Conservation (phyloP, 2,329 filamentous ascomycete species). For the Leptographium galeiforme region DNA sequence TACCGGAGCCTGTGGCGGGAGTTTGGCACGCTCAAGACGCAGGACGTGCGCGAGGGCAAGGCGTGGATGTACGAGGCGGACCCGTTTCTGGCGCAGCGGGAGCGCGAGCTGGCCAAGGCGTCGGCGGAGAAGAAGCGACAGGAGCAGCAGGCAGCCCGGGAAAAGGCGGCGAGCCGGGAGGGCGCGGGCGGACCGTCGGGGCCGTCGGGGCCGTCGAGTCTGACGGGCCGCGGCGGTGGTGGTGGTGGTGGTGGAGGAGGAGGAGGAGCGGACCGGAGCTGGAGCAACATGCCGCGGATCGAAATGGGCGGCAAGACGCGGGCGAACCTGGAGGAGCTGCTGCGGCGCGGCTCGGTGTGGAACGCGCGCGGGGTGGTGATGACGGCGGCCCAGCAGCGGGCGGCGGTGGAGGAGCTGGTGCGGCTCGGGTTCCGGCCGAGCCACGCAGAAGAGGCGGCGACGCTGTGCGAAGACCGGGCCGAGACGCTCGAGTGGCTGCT, state of each 20-base stretch:
- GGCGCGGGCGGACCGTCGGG: slow-evolving; percentile 18
- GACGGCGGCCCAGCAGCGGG: slow-evolving; percentile 37
- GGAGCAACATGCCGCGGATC: slow-evolving; percentile 28
- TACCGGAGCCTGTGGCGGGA: slow-evolving; percentile 88
- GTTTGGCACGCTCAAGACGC: slow-evolving; percentile 69
- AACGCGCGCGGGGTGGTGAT: slow-evolving; percentile 67
- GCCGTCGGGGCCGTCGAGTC: slow-evolving; percentile 7
- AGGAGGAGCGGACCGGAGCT: slow-evolving; percentile 8
- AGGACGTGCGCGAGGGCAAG: slow-evolving; percentile 65
- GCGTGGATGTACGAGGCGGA: slow-evolving; percentile 93
- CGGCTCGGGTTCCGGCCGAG: slow-evolving; percentile 77
- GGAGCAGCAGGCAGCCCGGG: slow-evolving; percentile 53
- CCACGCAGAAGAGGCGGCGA: slow-evolving; percentile 78
- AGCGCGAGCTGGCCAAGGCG: slow-evolving; percentile 65
- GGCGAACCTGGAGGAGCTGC: slow-evolving; percentile 62
- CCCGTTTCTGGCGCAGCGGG: slow-evolving; percentile 69
- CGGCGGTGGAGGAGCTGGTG: slow-evolving; percentile 58
- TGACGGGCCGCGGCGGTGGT: slow-evolving; percentile 7
- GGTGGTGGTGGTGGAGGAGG: slow-evolving; percentile 3
- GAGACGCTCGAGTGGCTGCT: slow-evolving; percentile 93
- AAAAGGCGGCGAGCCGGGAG: slow-evolving; percentile 50
- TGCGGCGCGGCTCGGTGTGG: slow-evolving; percentile 72
- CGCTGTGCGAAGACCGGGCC: slow-evolving; percentile 79
- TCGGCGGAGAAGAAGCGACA: slow-evolving; percentile 66
- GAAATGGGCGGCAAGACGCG: slow-evolving; percentile 82